A percentile compares a stretch with the other conserved stretches of the same genome.
phyloP scores from a whole-genome alignment of 306 rosid species.

The Pyrus betulifolia region DNA sequence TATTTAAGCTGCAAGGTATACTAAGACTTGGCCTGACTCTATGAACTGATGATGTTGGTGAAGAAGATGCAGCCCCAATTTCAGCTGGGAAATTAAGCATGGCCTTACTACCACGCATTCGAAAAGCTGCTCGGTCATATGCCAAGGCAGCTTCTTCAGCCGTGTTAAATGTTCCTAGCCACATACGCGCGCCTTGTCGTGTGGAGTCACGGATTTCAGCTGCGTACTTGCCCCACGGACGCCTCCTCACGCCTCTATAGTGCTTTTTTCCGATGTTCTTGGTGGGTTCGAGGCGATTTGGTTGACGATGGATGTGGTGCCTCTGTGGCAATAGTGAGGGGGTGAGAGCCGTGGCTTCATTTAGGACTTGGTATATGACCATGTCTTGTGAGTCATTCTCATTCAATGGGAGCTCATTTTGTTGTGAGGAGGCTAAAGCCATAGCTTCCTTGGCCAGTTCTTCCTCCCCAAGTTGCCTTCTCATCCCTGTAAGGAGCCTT shows the following conservation, averaged over 20 bases:
- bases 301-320: constrained; percentile 11
- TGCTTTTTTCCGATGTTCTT: constrained; percentile 52
- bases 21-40: not conserved
- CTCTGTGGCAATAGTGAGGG: constrained; percentile 17
- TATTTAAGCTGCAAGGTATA: not conserved
- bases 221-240: constrained; percentile 92
- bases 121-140: constrained; percentile 77
- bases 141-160: constrained; percentile 94
- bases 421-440: constrained; percentile 32
- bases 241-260: constrained; percentile 75
- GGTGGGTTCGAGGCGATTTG: constrained; percentile 25
- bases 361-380: constrained; percentile 75
- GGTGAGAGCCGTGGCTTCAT: constrained; percentile 39
- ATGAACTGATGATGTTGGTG: not conserved
- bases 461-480: not conserved
- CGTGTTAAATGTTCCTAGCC: constrained; percentile 83
- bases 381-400: constrained; percentile 91
- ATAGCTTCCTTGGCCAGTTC: constrained; percentile 5
- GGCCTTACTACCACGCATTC: constrained; percentile 74
- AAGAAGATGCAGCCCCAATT: constrained; percentile 30
- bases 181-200: constrained; percentile 56
- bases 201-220: constrained; percentile 88
- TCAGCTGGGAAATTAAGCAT: constrained; percentile 69
- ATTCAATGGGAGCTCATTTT: constrained; percentile 62
- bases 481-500: not conserved